Evolutionary conservation across 192 early-diverging fungal genomes (phyloP).

Genomic region (Phycomyces nitens): DNA sequence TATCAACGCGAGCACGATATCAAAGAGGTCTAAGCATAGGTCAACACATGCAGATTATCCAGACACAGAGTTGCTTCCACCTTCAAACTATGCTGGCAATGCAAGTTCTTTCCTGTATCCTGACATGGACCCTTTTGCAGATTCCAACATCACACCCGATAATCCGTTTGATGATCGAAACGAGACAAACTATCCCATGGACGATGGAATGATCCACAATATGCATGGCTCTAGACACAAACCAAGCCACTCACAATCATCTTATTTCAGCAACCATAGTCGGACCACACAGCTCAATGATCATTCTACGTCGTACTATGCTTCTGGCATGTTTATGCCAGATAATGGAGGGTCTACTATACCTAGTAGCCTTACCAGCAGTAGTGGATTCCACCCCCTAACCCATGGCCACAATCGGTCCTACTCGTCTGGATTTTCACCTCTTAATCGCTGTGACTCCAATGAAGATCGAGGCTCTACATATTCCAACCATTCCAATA

Average conservation of each 20-base stretch:
- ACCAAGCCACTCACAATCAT: conserved; percentile 25
- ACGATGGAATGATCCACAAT: background rate
- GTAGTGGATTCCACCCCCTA: conserved; percentile 8
- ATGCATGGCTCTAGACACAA: conserved; percentile 1
- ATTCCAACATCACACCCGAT: conserved; percentile 1
- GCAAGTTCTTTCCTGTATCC: background rate
- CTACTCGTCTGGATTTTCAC: conserved; percentile 8
- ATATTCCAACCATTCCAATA: conserved; percentile 7
- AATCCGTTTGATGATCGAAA: conserved; percentile 23
- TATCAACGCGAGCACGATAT: background rate
- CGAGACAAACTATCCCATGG: background rate
- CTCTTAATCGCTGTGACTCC: background rate
- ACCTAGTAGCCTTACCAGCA: conserved; percentile 16
- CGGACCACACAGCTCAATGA: conserved; percentile 3
- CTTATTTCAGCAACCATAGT: conserved; percentile 15
- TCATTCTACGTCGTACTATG: background rate
- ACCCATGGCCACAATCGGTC: background rate
- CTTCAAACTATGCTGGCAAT: conserved; percentile 2
- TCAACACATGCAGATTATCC: conserved; percentile 9
- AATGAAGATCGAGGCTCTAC: conserved; percentile 16
- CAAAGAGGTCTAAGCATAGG: conserved; percentile 6
- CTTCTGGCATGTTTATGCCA: background rate
- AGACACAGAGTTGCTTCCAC: conserved; percentile 5
- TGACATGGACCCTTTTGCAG: background rate
- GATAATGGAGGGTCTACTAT: conserved; percentile 1